Conservation (phyloP, 129 eudicot species). For the Flaveria bidentis region DNA sequence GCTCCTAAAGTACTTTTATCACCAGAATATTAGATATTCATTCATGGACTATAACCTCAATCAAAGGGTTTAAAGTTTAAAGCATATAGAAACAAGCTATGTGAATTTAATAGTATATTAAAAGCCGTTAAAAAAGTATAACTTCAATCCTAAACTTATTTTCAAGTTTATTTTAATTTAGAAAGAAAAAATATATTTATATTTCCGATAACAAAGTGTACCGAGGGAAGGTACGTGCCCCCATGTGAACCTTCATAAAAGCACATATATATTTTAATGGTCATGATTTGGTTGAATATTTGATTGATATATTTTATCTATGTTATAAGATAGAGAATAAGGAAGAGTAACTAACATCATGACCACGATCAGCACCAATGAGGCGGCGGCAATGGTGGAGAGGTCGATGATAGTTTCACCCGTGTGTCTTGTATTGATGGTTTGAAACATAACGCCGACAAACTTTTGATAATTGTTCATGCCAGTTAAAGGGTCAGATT, state of each 20-base stretch:
- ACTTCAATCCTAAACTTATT: not conserved
- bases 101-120: too few relatives aligned
- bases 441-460: constrained; percentile 53
- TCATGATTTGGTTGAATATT: constrained; percentile 6
- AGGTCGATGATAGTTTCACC: constrained; percentile 71
- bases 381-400: constrained; percentile 56
- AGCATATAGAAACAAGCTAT: too few relatives aligned
- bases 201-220: not conserved
- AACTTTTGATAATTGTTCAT: constrained; percentile 52
- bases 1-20: too few relatives aligned
- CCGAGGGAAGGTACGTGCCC: constrained; percentile 4
- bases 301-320: not conserved
- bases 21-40: too few relatives aligned
- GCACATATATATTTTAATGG: not conserved
- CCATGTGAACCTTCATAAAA: constrained; percentile 28
- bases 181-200: not conserved
- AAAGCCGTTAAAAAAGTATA: not conserved
- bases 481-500: constrained; percentile 29
- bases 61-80: too few relatives aligned
- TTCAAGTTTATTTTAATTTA: not conserved
- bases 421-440: constrained; percentile 62
- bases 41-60: too few relatives aligned
- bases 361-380: constrained; percentile 56
- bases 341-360: constrained; percentile 63
- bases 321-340: not conserved